Percentiles rank a stretch among this genome's conserved stretches.
Evolutionary conservation across 768 basidiomycete species (phyloP).

Genomic region (Hericium coralloides): DNA sequence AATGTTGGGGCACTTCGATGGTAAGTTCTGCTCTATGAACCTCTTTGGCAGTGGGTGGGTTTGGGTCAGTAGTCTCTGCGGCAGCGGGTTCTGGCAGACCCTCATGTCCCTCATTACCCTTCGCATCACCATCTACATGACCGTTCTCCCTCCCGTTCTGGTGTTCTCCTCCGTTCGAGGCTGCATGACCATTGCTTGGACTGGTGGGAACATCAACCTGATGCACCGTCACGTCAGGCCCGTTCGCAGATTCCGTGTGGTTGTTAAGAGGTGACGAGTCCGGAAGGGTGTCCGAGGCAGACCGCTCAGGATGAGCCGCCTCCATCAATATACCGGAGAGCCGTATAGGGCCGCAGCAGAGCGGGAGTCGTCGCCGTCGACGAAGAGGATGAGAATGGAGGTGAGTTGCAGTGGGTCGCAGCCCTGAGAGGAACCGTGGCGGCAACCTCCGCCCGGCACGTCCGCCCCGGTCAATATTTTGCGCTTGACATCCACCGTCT

Average conservation of each 20-base stretch:
- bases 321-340: constrained; percentile 12
- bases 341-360: not conserved
- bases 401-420: too few species aligned
- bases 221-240: not conserved
- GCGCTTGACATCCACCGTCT: not conserved
- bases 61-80: not conserved
- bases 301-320: constrained; percentile 12
- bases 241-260: not conserved
- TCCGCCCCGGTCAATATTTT: not conserved
- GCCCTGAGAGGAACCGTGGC: too few species aligned
- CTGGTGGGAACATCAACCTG: not conserved
- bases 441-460: not conserved
- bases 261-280: constrained; percentile 18
- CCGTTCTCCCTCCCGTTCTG: not conserved
- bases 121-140: not conserved
- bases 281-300: constrained; percentile 18
- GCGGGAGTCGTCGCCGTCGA: constrained; percentile 6
- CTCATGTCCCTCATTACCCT: not conserved
- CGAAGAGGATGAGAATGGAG: not conserved
- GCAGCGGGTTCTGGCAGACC: not conserved
- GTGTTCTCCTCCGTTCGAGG: not conserved
- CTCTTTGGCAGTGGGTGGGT: not conserved
- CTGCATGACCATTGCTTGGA: too few species aligned
- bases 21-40: not conserved
- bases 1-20: not conserved